Percentiles rank a stretch among this genome's conserved stretches.
phyloP scores from a whole-genome alignment of 495 filamentous ascomycete species.

The Corynascus novoguineensis region DNA sequence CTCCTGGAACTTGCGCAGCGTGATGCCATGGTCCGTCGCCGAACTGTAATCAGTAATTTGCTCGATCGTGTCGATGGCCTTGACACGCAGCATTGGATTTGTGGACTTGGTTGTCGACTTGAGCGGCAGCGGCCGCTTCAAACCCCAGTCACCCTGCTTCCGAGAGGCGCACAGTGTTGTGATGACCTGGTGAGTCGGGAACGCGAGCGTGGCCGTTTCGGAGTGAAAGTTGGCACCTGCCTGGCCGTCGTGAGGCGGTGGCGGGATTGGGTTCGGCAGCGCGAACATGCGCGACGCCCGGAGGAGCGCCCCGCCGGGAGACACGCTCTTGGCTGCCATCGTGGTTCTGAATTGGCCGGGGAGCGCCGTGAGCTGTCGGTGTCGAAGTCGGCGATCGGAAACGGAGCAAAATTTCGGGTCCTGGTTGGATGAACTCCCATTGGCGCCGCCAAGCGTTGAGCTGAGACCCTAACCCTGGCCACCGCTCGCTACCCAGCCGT shows the following conservation, averaged over 20 bases:
- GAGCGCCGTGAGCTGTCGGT: conserved; percentile 6
- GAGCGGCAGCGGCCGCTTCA: conserved; percentile 79
- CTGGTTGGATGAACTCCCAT: background rate
- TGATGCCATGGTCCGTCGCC: conserved; percentile 73
- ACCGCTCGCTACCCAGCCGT: too few relatives aligned
- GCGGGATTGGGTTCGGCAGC: conserved; percentile 48
- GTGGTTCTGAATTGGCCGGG: conserved; percentile 16
- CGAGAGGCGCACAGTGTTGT: conserved; percentile 73
- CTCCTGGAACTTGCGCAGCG: conserved; percentile 83
- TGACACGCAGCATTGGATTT: conserved; percentile 64
- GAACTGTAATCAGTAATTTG: conserved; percentile 88
- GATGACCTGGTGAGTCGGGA: conserved; percentile 81
- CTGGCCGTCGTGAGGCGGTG: conserved; percentile 29
- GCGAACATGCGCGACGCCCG: conserved; percentile 56
- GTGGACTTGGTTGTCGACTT: conserved; percentile 66
- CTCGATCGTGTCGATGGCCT: conserved; percentile 76
- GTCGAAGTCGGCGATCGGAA: background rate
- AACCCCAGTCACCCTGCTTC: conserved; percentile 80
- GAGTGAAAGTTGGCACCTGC: conserved; percentile 45
- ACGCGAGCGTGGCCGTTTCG: conserved; percentile 63
- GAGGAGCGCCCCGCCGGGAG: conserved; percentile 56
- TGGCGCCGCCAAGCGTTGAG: background rate
- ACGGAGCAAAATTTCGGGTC: conserved; percentile 21
- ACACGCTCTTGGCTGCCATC: conserved; percentile 38
- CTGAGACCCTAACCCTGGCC: conserved; percentile 20